These are phyloP conservation scores for Coemansia nantahalensis DNA, from an alignment of 192 early-diverging fungal species.

Conservation along the genomic window DNA sequence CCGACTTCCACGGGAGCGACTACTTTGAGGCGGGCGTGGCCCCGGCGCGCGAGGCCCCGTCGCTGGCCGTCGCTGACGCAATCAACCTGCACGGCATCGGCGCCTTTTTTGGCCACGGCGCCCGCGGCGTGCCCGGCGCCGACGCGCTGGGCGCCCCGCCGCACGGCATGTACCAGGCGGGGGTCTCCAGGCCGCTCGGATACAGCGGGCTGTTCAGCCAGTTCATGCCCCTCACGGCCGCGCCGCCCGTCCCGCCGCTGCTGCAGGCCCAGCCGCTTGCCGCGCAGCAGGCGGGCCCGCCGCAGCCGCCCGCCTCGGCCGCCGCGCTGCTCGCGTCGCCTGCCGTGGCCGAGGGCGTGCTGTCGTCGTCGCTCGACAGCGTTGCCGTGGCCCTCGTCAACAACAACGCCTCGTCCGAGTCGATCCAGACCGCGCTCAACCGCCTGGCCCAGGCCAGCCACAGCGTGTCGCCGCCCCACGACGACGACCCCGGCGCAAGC, in stretches of 20 bases:
- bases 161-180: background rate
- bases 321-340: background rate
- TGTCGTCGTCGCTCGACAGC: conserved; percentile 40
- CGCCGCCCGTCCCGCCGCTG: conserved; percentile 29
- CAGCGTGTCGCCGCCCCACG: conserved; percentile 17
- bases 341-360: conserved; percentile 7
- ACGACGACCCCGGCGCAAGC: conserved; percentile 11
- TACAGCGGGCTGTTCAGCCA: conserved; percentile 12
- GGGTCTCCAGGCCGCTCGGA: conserved; percentile 1
- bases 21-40: conserved; percentile 15
- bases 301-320: background rate
- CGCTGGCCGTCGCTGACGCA: conserved; percentile 1
- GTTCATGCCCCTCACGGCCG: conserved; percentile 18
- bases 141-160: background rate
- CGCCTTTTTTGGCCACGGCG: background rate
- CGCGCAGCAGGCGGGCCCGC: background rate
- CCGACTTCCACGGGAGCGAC: conserved; percentile 18
- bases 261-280: conserved; percentile 8
- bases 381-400: conserved; percentile 41
- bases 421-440: conserved; percentile 35
- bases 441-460: conserved; percentile 36
- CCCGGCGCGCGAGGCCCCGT: conserved; percentile 3
- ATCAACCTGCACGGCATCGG: conserved; percentile 6
- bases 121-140: background rate
- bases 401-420: conserved; percentile 12